A percentile compares a stretch with the other conserved stretches of the same genome.
These are phyloP conservation scores for Protomyces arabidopsidicola DNA, from an alignment of 1,139 yeast genomes.

Conservation along the genomic window DNA sequence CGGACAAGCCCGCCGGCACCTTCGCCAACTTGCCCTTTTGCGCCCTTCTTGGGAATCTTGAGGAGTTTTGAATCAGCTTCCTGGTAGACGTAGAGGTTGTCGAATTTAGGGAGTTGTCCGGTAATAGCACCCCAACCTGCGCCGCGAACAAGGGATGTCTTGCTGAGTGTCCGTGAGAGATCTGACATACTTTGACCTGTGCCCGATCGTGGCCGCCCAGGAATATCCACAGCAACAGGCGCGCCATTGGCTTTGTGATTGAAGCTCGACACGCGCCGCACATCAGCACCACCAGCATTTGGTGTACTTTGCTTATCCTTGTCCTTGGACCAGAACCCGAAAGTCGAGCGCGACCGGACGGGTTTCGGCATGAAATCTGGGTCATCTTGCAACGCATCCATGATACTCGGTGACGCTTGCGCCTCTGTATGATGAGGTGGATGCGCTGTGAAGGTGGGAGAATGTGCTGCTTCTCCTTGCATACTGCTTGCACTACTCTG, in stretches of 20 bases:
- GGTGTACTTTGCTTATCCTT: neutral
- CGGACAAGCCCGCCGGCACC: conserved; percentile 29
- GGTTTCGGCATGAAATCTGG: neutral
- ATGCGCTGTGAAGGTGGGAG: neutral
- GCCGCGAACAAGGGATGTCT: conserved; percentile 16
- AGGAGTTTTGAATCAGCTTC: conserved; percentile 20
- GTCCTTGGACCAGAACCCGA: neutral
- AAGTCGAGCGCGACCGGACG: neutral
- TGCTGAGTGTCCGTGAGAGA: conserved; percentile 19
- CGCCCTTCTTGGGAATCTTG: conserved; percentile 12
- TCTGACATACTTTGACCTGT: conserved; percentile 6
- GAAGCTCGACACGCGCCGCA: neutral
- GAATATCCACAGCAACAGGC: neutral
- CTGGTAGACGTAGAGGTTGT: conserved; percentile 14
- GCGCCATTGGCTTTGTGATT: neutral
- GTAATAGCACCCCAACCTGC: conserved; percentile 19
- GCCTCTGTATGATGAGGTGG: neutral
- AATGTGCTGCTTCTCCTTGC: neutral
- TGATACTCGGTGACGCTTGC: neutral
- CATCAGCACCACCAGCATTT: neutral
- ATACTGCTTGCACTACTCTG: neutral
- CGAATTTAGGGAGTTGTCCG: conserved; percentile 12
- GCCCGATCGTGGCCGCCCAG: neutral
- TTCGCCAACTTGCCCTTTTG: conserved; percentile 19
- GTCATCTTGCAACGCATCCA: neutral